A percentile compares a stretch with the other conserved stretches of the same genome.
Evolutionary conservation across 768 basidiomycete genomes (phyloP).

Genomic region (Podaxis sp.): DNA sequence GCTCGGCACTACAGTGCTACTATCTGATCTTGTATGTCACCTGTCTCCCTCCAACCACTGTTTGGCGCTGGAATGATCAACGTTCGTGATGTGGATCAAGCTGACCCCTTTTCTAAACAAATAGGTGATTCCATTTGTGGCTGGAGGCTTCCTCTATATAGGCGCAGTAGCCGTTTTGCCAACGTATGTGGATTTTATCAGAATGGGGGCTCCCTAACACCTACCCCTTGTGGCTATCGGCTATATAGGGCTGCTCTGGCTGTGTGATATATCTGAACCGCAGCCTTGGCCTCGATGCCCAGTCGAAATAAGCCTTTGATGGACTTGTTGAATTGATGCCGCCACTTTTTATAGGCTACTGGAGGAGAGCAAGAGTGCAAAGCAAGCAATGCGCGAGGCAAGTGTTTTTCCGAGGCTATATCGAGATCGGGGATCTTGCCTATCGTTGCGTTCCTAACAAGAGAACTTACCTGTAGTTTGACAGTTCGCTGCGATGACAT

Average conservation of each 20-base stretch:
- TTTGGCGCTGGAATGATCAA: constrained; percentile 5
- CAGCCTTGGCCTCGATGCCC: not conserved
- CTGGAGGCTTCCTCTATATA: constrained; percentile 91
- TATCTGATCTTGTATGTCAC: constrained; percentile 74
- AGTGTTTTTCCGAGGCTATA: constrained; percentile 22
- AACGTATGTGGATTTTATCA: constrained; percentile 54
- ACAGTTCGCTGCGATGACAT: constrained; percentile 88
- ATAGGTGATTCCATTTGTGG: constrained; percentile 89
- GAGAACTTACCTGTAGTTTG: constrained; percentile 14
- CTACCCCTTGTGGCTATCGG: not conserved
- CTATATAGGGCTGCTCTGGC: not conserved
- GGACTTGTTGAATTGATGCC: constrained; percentile 14
- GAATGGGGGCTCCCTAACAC: not conserved
- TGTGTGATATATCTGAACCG: not conserved
- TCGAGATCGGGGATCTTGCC: constrained; percentile 11
- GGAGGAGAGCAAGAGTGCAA: constrained; percentile 83
- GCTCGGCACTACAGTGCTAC: constrained; percentile 77
- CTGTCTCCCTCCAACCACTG: constrained; percentile 3
- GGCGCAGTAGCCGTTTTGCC: constrained; percentile 90
- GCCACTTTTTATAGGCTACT: constrained; percentile 53
- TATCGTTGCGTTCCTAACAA: not conserved
- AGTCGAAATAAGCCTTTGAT: not conserved
- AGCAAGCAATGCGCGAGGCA: constrained; percentile 90
- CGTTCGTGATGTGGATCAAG: constrained; percentile 20
- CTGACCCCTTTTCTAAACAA: constrained; percentile 16